phyloP scores from a whole-genome alignment of 352 stramenopile species.

The Phytophthora aleatoria region DNA sequence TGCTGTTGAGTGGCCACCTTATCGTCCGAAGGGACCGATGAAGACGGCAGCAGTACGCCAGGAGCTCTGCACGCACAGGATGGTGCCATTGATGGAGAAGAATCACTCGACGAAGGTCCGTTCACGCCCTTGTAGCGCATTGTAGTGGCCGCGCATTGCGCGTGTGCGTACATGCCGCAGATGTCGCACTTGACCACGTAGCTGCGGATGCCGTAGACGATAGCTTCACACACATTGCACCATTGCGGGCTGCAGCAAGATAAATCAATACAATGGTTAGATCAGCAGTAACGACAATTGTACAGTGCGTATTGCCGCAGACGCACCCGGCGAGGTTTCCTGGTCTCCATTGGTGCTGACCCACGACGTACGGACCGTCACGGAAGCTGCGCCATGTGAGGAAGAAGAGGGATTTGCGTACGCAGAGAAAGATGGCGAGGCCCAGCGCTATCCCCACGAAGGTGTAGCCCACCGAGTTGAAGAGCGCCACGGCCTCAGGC shows the following conservation, averaged over 20 bases:
- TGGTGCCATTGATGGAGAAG: background rate
- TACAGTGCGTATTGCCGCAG: background rate
- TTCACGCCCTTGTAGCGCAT: conserved; percentile 47
- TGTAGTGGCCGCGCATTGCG: conserved; percentile 65
- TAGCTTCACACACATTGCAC: conserved; percentile 83
- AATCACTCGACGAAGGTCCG: background rate
- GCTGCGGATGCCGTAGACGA: conserved; percentile 85
- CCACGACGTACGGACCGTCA: conserved; percentile 72
- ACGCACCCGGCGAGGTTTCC: conserved; percentile 73
- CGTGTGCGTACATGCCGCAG: conserved; percentile 84
- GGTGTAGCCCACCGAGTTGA: conserved; percentile 62
- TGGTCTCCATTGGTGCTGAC: conserved; percentile 76
- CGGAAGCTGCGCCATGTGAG: conserved; percentile 84
- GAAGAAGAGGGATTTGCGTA: conserved; percentile 80
- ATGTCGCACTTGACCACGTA: conserved; percentile 88
- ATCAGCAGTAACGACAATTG: background rate
- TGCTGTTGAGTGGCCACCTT: conserved; percentile 32
- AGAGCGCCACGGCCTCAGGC: conserved; percentile 54
- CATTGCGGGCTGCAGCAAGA: conserved; percentile 57
- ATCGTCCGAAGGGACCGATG: conserved; percentile 22
- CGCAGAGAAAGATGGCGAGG: conserved; percentile 60
- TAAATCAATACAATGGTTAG: conserved; percentile 6
- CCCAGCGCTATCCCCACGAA: conserved; percentile 49
- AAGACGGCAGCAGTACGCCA: conserved; percentile 20
- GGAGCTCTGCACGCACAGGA: conserved; percentile 32